Percentiles rank a stretch among this genome's conserved stretches.
Conservation (phyloP, 2,329 filamentous ascomycete species). For the Fusarium heterosporum region DNA sequence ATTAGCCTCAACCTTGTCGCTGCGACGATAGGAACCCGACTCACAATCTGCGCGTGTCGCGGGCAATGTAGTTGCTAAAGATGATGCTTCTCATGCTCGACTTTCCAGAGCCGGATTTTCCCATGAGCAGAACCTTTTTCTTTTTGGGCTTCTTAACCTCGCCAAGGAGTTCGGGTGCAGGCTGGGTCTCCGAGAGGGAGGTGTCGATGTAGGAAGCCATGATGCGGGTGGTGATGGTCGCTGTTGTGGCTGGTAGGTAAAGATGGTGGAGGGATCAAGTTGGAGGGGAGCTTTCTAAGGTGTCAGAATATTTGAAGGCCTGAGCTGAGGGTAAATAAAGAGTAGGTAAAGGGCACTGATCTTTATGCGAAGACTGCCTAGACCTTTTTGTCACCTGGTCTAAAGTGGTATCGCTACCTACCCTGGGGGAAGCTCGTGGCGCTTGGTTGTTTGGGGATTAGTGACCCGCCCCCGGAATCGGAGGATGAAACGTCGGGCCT, state of each 20-base stretch:
- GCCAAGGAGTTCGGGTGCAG: conserved; percentile 55
- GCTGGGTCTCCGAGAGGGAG: conserved; percentile 46
- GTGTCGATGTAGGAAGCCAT: conserved; percentile 53
- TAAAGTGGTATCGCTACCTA: too few species aligned
- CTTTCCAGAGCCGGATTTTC: conserved; percentile 96
- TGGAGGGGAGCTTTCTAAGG: conserved; percentile 25
- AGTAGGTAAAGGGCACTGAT: too few species aligned
- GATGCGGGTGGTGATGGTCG: not conserved
- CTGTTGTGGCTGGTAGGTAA: not conserved
- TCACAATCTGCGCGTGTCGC: conserved; percentile 87
- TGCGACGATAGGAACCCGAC: conserved; percentile 28
- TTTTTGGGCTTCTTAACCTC: conserved; percentile 79
- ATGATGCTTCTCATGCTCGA: conserved; percentile 99
- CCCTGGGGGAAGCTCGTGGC: conserved; percentile 22
- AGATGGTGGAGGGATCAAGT: conserved; percentile 4
- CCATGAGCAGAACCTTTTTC: conserved; percentile 90
- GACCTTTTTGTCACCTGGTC: too few species aligned
- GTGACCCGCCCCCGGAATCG: conserved; percentile 20
- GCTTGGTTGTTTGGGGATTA: conserved; percentile 29
- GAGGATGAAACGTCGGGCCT: conserved; percentile 28
- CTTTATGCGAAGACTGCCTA: too few species aligned
- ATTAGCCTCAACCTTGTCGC: not conserved
- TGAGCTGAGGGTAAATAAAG: too few species aligned
- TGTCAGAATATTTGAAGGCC: too few species aligned
- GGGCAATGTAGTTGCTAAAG: conserved; percentile 98